Base-by-base conservation (phyloP, 306 rosid species). In the Senna siamea region DNA sequence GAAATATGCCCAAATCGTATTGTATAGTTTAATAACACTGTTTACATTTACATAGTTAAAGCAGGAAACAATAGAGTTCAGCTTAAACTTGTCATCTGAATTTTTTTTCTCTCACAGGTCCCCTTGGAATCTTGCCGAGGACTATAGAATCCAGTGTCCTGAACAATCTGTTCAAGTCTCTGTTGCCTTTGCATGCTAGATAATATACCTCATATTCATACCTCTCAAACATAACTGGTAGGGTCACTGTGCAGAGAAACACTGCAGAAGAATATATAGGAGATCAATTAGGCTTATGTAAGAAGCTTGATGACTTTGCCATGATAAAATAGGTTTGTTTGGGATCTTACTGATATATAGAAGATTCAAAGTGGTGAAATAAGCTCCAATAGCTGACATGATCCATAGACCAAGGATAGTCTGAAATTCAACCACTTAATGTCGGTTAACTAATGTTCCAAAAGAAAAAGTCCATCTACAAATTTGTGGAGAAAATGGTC, bases 111-210 rank as follows among this genome's bases (percentile, higher is more conserved):
- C 85, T 88, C 9, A 69, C 82, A 20, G 89, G 87, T 76, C 88
- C 88, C 78, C 87, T 85, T 11, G 93, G 96, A 76, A 90, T 90
- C 84, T 85, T 86, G 65, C 70, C 72, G 40, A 88, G 86, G 74
- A 88, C 56, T 22, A 57, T 77, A 54, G 78, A 76, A 22, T 86
- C 87, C 68, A 90, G 84, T 57, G 73, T 66, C 41, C 28, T 72
- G 84, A 76, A 81, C 72, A 81, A 55, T 54, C 78, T 80, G 80
- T 47, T 80, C 75, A 75, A 66, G 41, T 85, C 89, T 78, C 61
- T 82, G 74, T 64, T 77, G 66, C 93, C 82, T 83, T 66, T 80
- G 69, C 70, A 61, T 63, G 82, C 89, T 44, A 81, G 73, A 76
- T 87, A 77, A 76, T 78, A 81, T 78, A 88, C 89, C 66, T 85